phyloP scores from a whole-genome alignment of 2,329 filamentous ascomycete genomes.

The Tetracladium maxilliforme region DNA sequence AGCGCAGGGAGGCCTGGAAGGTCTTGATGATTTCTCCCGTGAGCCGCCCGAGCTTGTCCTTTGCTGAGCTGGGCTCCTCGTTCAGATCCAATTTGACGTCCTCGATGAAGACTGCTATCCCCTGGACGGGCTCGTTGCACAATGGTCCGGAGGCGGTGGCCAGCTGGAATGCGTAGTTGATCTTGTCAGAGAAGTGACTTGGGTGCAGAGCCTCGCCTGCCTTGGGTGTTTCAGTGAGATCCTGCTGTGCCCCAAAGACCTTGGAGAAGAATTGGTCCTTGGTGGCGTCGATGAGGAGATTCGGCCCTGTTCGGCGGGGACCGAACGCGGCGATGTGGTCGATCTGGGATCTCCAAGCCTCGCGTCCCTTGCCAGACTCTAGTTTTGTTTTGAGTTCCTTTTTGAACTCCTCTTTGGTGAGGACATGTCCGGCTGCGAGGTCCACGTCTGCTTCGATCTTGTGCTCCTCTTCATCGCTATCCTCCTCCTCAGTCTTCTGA shows the following conservation, averaged over 20 bases:
- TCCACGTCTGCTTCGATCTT: conserved; percentile 38
- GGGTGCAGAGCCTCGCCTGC: conserved; percentile 37
- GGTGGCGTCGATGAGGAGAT: conserved; percentile 77
- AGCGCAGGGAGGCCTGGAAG: conserved; percentile 67
- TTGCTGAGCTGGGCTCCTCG: conserved; percentile 30
- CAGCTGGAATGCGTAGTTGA: conserved; percentile 87
- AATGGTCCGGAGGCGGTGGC: conserved; percentile 78
- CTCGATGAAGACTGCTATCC: conserved; percentile 82
- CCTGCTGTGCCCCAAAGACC: conserved; percentile 11
- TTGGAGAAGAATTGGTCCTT: conserved; percentile 43
- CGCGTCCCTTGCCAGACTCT: conserved; percentile 55
- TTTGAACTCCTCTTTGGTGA: conserved; percentile 67
- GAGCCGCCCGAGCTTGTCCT: conserved; percentile 60
- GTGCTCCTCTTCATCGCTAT: conserved; percentile 21
- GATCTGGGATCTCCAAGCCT: conserved; percentile 63
- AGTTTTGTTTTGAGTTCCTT: conserved; percentile 55
- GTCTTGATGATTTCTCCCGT: conserved; percentile 91
- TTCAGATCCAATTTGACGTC: conserved; percentile 50
- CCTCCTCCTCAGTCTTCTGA: conserved; percentile 35
- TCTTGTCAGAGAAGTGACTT: conserved; percentile 73
- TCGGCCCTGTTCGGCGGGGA: conserved; percentile 71
- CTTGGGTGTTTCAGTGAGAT: conserved; percentile 13
- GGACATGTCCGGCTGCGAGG: conserved; percentile 39
- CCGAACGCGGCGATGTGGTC: conserved; percentile 85
- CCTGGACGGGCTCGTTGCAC: conserved; percentile 86